Conservation (phyloP, 2,329 filamentous ascomycete species). For the Botrytis porri region DNA sequence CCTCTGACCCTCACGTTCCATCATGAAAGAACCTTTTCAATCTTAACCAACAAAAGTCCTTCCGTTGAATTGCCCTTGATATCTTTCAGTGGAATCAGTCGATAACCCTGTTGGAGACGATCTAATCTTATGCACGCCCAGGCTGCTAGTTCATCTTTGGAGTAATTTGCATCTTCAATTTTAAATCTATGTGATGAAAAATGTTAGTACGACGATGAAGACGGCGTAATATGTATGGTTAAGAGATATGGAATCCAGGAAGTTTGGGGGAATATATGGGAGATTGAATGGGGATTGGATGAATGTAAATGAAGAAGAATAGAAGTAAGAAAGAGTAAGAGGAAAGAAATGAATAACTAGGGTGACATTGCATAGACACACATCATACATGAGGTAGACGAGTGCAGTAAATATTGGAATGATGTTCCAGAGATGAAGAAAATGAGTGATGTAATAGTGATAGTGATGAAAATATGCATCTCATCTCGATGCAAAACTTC, state of each 20-base stretch:
- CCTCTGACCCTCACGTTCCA: background rate
- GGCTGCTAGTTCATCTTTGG: slow-evolving; percentile 72
- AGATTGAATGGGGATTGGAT: background rate
- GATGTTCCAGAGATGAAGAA: background rate
- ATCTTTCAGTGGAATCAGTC: slow-evolving; percentile 75
- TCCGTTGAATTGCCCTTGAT: slow-evolving; percentile 61
- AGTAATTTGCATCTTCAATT: slow-evolving; percentile 81
- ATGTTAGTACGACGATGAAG: background rate
- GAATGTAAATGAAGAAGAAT: background rate
- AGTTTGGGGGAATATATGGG: background rate
- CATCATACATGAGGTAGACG: background rate
- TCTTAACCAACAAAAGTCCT: slow-evolving; percentile 70
- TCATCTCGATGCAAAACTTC: background rate
- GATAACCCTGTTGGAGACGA: slow-evolving; percentile 69
- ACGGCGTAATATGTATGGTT: background rate
- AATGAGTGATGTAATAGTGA: background rate
- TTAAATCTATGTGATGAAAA: slow-evolving; percentile 56
- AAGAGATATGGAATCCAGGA: background rate
- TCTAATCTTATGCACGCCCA: slow-evolving; percentile 90
- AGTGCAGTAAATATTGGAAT: background rate
- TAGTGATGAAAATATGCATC: background rate
- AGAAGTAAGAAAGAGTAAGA: background rate
- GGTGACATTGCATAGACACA: slow-evolving; percentile 1
- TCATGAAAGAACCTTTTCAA: slow-evolving; percentile 53
- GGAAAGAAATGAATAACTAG: background rate